Evolutionary conservation across 202 grass and related monocot species (phyloP).

Genomic region (Setaria italica): DNA sequence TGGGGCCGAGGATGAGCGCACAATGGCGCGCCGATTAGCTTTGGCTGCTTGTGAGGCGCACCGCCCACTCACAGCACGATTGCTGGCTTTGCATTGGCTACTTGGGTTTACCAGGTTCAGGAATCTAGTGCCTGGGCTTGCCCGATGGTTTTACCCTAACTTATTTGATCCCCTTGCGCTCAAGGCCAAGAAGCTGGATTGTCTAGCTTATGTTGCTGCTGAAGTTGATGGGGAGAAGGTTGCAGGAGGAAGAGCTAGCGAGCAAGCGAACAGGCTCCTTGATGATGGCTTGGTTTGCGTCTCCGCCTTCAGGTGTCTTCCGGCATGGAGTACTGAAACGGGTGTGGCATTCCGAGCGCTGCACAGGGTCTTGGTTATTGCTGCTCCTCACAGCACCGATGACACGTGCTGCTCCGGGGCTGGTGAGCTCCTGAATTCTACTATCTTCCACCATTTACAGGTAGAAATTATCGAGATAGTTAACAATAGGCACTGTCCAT

Average conservation of each 20-base stretch:
- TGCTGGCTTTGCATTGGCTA: slow-evolving; percentile 88
- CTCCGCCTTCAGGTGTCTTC: slow-evolving; percentile 80
- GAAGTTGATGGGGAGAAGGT: slow-evolving; percentile 31
- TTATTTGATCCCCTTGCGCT: slow-evolving; percentile 81
- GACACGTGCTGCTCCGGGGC: slow-evolving; percentile 37
- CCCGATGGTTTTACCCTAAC: slow-evolving; percentile 60
- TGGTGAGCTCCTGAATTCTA: slow-evolving; percentile 75
- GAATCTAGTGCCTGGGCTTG: slow-evolving; percentile 36
- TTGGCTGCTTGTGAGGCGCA: slow-evolving; percentile 60
- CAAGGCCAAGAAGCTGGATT: slow-evolving; percentile 93
- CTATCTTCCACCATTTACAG: slow-evolving; percentile 83
- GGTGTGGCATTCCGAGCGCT: slow-evolving; percentile 74
- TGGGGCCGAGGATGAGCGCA: slow-evolving; percentile 63
- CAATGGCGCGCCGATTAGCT: slow-evolving; percentile 62
- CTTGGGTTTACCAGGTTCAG: slow-evolving; percentile 60
- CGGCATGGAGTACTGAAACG: slow-evolving; percentile 82
- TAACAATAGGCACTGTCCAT: slow-evolving; percentile 36
- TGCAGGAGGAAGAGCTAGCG: slow-evolving; percentile 21
- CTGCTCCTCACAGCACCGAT: slow-evolving; percentile 61
- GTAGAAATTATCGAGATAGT: slow-evolving; percentile 53
- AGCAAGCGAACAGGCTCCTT: slow-evolving; percentile 46
- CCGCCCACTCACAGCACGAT: slow-evolving; percentile 59
- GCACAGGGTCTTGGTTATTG: slow-evolving; percentile 63
- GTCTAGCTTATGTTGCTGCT: slow-evolving; percentile 59
- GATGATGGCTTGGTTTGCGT: slow-evolving; percentile 77